A percentile compares a stretch with the other conserved stretches of the same genome.
Evolutionary conservation across 2,329 filamentous ascomycete species (phyloP).

Genomic region (Fusarium annulatum): DNA sequence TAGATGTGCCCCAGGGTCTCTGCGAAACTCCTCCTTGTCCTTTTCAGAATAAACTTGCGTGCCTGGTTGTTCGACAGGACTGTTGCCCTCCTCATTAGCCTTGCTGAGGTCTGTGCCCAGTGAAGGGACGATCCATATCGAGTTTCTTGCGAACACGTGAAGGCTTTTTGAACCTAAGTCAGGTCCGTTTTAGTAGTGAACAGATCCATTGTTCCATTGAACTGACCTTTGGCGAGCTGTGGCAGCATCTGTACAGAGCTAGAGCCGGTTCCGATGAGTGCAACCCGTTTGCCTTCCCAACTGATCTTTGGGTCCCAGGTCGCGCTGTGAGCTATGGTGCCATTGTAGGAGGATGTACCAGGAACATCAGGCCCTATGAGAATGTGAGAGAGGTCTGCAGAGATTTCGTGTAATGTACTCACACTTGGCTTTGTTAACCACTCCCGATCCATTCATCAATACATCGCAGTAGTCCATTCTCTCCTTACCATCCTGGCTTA

Average conservation of each 20-base stretch:
- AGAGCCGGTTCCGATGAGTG: background rate
- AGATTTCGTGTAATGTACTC: background rate
- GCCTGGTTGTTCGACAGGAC: background rate
- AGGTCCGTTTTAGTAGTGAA: accelerated
- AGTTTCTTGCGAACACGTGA: background rate
- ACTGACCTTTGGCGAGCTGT: background rate
- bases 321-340: background rate
- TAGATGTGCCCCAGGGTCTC: background rate
- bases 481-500: background rate
- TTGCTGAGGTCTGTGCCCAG: background rate
- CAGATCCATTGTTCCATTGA: accelerated
- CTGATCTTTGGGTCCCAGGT: background rate
- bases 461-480: background rate
- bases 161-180: background rate
- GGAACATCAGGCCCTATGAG: background rate
- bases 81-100: background rate
- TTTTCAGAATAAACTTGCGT: background rate
- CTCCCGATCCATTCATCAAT: background rate
- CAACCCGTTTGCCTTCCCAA: background rate
- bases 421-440: background rate
- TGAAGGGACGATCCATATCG: background rate
- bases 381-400: accelerated
- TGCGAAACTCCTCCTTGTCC: background rate
- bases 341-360: background rate
- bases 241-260: background rate